These are phyloP conservation scores for Penicillium sp. DNA, from an alignment of 2,329 filamentous ascomycete species.

Conservation along the genomic window DNA sequence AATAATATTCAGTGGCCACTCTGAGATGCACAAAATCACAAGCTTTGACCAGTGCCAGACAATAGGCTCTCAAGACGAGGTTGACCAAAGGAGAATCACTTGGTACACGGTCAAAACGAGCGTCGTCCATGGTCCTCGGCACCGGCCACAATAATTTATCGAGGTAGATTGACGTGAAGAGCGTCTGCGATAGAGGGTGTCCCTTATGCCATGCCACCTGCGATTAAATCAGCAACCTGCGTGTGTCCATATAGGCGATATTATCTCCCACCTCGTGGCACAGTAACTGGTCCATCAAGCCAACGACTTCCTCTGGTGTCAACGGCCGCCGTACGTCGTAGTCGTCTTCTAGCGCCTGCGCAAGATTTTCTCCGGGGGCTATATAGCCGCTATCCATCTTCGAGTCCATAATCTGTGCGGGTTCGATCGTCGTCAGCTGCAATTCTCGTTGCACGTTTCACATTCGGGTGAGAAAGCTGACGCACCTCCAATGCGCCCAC, in stretches of 20 bases:
- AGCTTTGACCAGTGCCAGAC: constrained; percentile 76
- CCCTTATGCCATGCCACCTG: constrained; percentile 96
- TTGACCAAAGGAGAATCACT: constrained; percentile 51
- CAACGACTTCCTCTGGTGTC: constrained; percentile 75
- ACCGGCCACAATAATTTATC: constrained; percentile 75
- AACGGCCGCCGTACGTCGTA: constrained; percentile 71
- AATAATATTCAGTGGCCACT: constrained; percentile 81
- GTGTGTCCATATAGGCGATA: background rate
- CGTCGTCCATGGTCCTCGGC: constrained; percentile 62
- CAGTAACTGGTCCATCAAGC: constrained; percentile 90
- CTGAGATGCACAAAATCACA: constrained; percentile 75
- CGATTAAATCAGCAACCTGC: constrained; percentile 3
- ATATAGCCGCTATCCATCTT: constrained; percentile 98
- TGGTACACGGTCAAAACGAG: constrained; percentile 54
- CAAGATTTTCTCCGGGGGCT: constrained; percentile 61
- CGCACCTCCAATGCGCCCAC: constrained; percentile 69
- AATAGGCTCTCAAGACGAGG: constrained; percentile 76
- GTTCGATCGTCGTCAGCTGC: constrained; percentile 16
- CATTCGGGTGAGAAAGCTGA: constrained; percentile 11
- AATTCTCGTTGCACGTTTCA: constrained; percentile 4
- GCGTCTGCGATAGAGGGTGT: constrained; percentile 90
- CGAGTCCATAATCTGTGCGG: constrained; percentile 84
- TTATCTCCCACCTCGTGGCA: constrained; percentile 69
- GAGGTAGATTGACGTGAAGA: constrained; percentile 90
- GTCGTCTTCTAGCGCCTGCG: constrained; percentile 68